Evolutionary conservation across 2,329 filamentous ascomycete genomes (phyloP).

Genomic region (Trichoderma endophyticum): DNA sequence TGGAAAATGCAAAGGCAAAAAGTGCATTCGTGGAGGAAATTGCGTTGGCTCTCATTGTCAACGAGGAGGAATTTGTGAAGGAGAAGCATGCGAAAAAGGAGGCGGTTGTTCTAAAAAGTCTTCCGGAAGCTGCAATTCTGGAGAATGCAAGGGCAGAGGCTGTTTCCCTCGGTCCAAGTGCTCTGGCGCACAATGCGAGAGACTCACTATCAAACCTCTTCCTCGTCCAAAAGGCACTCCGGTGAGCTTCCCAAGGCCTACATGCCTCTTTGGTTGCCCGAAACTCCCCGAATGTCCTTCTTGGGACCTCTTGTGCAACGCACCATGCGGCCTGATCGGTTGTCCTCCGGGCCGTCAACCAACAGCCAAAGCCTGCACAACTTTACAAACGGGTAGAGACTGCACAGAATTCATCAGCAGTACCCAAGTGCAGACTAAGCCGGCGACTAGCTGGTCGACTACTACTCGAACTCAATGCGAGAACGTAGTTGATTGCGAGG

Average conservation of each 20-base stretch:
- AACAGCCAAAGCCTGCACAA: slow-evolving; percentile 1
- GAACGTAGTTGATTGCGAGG: slow-evolving; percentile 12
- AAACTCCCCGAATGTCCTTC: neutral
- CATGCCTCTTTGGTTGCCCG: neutral
- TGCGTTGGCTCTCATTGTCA: slow-evolving; percentile 6
- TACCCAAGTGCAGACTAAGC: neutral
- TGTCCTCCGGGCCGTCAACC: slow-evolving; percentile 1
- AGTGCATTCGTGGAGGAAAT: slow-evolving; percentile 12
- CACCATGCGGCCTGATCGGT: neutral
- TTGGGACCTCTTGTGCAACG: neutral
- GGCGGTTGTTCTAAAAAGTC: slow-evolving; percentile 14
- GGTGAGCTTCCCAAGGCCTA: neutral
- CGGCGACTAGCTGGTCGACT: slow-evolving; percentile 4
- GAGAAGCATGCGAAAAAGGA: slow-evolving; percentile 2
- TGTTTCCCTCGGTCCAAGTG: neutral
- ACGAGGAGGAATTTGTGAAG: slow-evolving; percentile 8
- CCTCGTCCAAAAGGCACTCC: neutral
- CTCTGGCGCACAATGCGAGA: neutral
- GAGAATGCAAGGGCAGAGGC: neutral
- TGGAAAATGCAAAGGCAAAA: slow-evolving; percentile 2
- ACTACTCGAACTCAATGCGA: slow-evolving; percentile 11
- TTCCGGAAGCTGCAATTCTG: neutral
- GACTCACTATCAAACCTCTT: neutral
- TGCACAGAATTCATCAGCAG: slow-evolving; percentile 14
- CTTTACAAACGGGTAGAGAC: neutral